Percentiles rank a stretch among this genome's conserved stretches.
Conservation (phyloP, 257 asterid genomes). For the Nicotiana sylvestris region DNA sequence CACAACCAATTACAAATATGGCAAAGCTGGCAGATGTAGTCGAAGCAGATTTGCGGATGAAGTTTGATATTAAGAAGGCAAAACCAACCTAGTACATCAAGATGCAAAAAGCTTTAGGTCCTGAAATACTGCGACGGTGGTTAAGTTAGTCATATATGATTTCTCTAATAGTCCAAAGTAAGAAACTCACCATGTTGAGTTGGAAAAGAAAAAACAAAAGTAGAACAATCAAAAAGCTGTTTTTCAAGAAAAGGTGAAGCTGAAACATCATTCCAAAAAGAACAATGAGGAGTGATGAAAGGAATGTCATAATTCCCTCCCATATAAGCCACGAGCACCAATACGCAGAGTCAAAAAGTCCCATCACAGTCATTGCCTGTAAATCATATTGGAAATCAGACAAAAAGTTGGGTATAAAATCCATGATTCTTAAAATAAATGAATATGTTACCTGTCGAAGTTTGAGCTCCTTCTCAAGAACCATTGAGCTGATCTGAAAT, state of each 20-base stretch:
- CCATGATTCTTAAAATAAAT: background rate
- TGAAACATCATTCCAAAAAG: constrained; percentile 34
- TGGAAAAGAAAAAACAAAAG: constrained; percentile 36
- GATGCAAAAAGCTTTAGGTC: background rate
- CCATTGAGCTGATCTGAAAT: constrained; percentile 31
- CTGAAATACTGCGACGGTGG: background rate
- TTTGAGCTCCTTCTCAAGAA: constrained; percentile 44
- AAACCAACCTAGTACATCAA: constrained; percentile 26
- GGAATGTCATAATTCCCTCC: constrained; percentile 33
- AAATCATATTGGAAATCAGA: constrained; percentile 3
- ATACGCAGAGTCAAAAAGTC: constrained; percentile 41
- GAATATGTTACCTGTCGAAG: constrained; percentile 37
- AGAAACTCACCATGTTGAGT: constrained; percentile 34
- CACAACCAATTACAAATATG: constrained; percentile 24
- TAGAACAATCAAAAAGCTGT: constrained; percentile 23
- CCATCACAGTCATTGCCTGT: constrained; percentile 44
- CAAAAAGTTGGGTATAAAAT: background rate
- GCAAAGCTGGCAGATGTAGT: constrained; percentile 30
- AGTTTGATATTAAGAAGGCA: constrained; percentile 31
- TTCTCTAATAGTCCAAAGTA: background rate
- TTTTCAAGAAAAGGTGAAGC: constrained; percentile 27
- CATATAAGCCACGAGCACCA: constrained; percentile 42
- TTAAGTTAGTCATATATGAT: background rate
- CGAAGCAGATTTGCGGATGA: constrained; percentile 32
- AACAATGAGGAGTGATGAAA: constrained; percentile 29